Evolutionary conservation across 2,329 filamentous ascomycete species (phyloP).

Genomic region (Ilyonectria destructans): DNA sequence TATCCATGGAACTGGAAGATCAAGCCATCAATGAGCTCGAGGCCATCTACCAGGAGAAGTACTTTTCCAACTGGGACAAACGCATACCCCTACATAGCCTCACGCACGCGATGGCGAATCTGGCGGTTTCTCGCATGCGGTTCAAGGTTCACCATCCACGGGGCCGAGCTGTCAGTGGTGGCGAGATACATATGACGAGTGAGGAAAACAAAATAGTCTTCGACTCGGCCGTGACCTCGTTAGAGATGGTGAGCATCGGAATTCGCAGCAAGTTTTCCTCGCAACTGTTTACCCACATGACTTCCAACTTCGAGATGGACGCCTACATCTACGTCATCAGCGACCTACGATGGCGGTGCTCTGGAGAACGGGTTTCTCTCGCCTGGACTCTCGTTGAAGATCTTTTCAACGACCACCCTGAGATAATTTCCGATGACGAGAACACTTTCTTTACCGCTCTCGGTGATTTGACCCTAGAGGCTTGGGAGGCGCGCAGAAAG

Average conservation of each 20-base stretch:
- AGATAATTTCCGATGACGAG: slow-evolving; percentile 25
- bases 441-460: slow-evolving; percentile 31
- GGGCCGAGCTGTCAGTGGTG: slow-evolving; percentile 6
- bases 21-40: slow-evolving; percentile 50
- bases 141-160: slow-evolving; percentile 52
- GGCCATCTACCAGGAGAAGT: slow-evolving; percentile 43
- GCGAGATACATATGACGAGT: slow-evolving; percentile 33
- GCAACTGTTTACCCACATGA: slow-evolving; percentile 50
- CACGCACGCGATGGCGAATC: slow-evolving; percentile 40
- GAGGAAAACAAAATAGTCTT: slow-evolving; percentile 48
- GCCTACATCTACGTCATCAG: slow-evolving; percentile 53
- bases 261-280: slow-evolving; percentile 49
- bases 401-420: slow-evolving; percentile 46
- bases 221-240: slow-evolving; percentile 38
- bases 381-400: slow-evolving; percentile 50
- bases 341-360: slow-evolving; percentile 46
- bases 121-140: slow-evolving; percentile 49
- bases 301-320: slow-evolving; percentile 49
- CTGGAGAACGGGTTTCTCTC: slow-evolving; percentile 33
- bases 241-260: slow-evolving; percentile 44
- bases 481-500: slow-evolving; percentile 41
- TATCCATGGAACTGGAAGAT: slow-evolving; percentile 36
- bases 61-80: slow-evolving; percentile 42
- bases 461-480: slow-evolving; percentile 39
- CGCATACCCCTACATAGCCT: slow-evolving; percentile 51